These are phyloP conservation scores for Melaleuca quinquenervia DNA, from an alignment of 345 rosid genomes.

Conservation along the genomic window DNA sequence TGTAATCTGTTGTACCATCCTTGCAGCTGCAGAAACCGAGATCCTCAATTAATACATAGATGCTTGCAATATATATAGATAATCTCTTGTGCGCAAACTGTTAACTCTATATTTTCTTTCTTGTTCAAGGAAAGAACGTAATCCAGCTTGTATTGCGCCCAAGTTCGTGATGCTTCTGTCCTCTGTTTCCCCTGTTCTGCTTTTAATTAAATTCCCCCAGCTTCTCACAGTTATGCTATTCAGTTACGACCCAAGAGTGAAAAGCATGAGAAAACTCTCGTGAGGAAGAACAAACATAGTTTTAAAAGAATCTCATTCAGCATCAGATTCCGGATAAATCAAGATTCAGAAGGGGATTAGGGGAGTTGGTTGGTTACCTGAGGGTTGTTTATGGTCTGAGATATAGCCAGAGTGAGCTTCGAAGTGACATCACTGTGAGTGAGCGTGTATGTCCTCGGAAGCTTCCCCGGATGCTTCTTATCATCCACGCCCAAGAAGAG, in stretches of 20 bases:
- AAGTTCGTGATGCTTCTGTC: not conserved
- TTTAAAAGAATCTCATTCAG: not conserved
- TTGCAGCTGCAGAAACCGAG: slow-evolving; percentile 51
- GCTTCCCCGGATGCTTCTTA: slow-evolving; percentile 77
- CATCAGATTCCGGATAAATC: not conserved
- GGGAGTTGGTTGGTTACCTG: slow-evolving; percentile 35
- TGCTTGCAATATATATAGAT: not conserved
- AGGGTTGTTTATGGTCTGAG: slow-evolving; percentile 83
- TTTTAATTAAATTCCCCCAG: not conserved
- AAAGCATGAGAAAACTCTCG: not conserved
- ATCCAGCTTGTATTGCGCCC: not conserved
- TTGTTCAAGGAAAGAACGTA: not conserved
- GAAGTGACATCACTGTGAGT: slow-evolving; percentile 90
- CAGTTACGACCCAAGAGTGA: not conserved
- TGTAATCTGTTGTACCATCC: slow-evolving; percentile 81
- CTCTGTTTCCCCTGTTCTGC: not conserved
- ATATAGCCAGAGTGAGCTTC: slow-evolving; percentile 74
- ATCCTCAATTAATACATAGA: not conserved
- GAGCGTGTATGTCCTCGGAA: slow-evolving; percentile 89
- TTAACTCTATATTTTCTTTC: not conserved
- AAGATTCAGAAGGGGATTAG: not conserved
- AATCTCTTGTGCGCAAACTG: not conserved
- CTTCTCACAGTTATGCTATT: not conserved
- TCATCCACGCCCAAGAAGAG: slow-evolving; percentile 82
- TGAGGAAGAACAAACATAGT: not conserved